These are phyloP conservation scores for Aegilops umbellulata DNA, from an alignment of 176 grass and related monocot genomes.

Conservation along the genomic window DNA sequence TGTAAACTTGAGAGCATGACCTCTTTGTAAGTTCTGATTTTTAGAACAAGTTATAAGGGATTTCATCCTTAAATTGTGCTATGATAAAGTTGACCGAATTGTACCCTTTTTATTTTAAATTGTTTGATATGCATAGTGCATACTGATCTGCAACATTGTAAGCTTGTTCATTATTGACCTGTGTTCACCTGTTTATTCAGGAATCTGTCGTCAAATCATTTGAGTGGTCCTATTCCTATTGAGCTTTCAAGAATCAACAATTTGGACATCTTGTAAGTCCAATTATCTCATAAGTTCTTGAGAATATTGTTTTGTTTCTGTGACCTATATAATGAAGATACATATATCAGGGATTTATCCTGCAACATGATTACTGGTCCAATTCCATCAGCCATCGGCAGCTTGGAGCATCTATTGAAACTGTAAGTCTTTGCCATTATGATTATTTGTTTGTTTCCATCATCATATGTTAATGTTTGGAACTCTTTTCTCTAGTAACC, in stretches of 20 bases:
- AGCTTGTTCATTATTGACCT: background rate
- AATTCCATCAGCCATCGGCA: slow-evolving; percentile 80
- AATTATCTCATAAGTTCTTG: background rate
- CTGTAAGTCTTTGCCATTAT: slow-evolving; percentile 50
- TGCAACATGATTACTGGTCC: slow-evolving; percentile 77
- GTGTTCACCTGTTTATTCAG: slow-evolving; percentile 31
- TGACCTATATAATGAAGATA: slow-evolving; percentile 22
- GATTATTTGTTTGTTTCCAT: background rate
- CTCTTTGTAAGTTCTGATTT: slow-evolving; percentile 64
- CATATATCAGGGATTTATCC: slow-evolving; percentile 69
- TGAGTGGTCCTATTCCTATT: slow-evolving; percentile 81
- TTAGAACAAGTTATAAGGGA: background rate
- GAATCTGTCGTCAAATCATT: slow-evolving; percentile 86
- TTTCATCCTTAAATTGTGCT: background rate
- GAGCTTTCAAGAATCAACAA: slow-evolving; percentile 88
- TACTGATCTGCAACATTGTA: background rate
- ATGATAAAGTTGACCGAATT: background rate
- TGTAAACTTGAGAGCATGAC: slow-evolving; percentile 97
- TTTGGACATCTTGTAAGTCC: slow-evolving; percentile 91
- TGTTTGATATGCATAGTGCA: background rate
- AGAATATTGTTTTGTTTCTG: slow-evolving; percentile 20
- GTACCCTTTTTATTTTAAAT: background rate
- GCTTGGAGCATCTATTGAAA: slow-evolving; percentile 86
- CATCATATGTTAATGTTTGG: slow-evolving; percentile 22
- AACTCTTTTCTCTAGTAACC: slow-evolving; percentile 59